Evolutionary conservation across 768 basidiomycete species (phyloP).

Genomic region (Phanerochaete carnosa): DNA sequence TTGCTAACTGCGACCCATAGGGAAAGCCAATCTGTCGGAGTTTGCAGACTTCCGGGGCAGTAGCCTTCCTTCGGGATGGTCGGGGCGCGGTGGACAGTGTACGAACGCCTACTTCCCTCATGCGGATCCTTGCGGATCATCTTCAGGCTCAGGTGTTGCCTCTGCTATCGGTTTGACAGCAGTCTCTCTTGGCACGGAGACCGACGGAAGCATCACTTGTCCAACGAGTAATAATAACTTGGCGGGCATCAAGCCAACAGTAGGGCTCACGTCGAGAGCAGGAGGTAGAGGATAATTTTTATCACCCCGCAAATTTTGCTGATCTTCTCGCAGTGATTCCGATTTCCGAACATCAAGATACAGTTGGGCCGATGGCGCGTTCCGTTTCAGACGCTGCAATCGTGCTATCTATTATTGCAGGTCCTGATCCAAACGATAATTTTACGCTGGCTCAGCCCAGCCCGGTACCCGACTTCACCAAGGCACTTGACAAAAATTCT

Average conservation of each 20-base stretch:
- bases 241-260: slow-evolving; percentile 36
- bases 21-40: slow-evolving; percentile 42
- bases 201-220: slow-evolving; percentile 45
- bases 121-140: slow-evolving; percentile 48
- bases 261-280: slow-evolving; percentile 32
- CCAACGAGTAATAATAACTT: slow-evolving; percentile 41
- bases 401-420: slow-evolving; percentile 37
- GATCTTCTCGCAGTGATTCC: slow-evolving; percentile 41
- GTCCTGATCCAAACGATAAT: slow-evolving; percentile 36
- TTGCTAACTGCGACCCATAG: not conserved
- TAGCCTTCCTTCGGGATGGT: slow-evolving; percentile 39
- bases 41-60: slow-evolving; percentile 40
- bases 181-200: slow-evolving; percentile 44
- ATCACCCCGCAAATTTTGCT: slow-evolving; percentile 46
- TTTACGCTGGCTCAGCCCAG: slow-evolving; percentile 40
- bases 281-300: slow-evolving; percentile 31
- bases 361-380: slow-evolving; percentile 34
- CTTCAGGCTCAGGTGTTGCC: slow-evolving; percentile 52
- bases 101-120: slow-evolving; percentile 40
- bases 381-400: slow-evolving; percentile 32
- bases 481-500: slow-evolving; percentile 45
- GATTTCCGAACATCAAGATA: slow-evolving; percentile 37
- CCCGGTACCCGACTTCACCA: slow-evolving; percentile 48
- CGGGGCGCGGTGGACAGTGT: slow-evolving; percentile 44
- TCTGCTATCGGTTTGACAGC: slow-evolving; percentile 41